Evolutionary conservation across 2,329 filamentous ascomycete genomes (phyloP), one percentile per base, ranked within the genome.

Genomic region (Juglanconis oblonga): DNA sequence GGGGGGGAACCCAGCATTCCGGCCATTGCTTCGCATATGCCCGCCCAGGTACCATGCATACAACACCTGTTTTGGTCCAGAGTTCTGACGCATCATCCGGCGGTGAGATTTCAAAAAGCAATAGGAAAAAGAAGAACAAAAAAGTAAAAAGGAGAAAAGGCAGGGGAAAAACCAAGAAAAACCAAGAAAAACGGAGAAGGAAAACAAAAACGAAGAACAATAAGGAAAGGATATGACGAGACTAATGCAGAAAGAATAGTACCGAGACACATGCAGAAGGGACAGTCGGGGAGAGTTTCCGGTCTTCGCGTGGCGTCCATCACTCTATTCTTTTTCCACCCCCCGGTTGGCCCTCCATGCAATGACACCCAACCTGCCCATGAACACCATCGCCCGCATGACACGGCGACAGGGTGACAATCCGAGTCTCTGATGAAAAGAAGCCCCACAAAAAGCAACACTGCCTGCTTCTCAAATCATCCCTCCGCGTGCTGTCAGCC

Each of bases 81-180:
- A 9, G 35, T 38, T 36, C 33, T 14, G 9, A 52, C 29, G 10
- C n/a, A 38, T 44, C 13, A 33, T 42, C 24, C 52, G 42, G 52
- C 40, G 52, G 40, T 54, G 40, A 54, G 52, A 38, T 44, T 13
- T 11, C 29, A 45, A 62, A 57, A 66, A 63, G 32, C 64, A 64
- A 38, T n/a, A 11, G 42, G 36, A 42, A 36, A n/a, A 51, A 24
- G n/a, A 35, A 17, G 42, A 45, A 54, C 35, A 49, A 62, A 61
- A 59, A 61, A 54, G 62, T 63, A 24, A 24, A 24, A 24, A 24
- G 24, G 24, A 24, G 24, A 24, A n/a, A 51, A 24, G n/a, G 65
- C 62, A 63, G 64, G 68, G 70, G 66, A 67, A 68, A 69, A 67
- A 65, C 61, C 62, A 38, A 29, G 66, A 67, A 68, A 69, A 67